Percentiles rank a stretch among this genome's conserved stretches.
Evolutionary conservation across 768 basidiomycete genomes (phyloP).

Genomic region (Collybia nuda): DNA sequence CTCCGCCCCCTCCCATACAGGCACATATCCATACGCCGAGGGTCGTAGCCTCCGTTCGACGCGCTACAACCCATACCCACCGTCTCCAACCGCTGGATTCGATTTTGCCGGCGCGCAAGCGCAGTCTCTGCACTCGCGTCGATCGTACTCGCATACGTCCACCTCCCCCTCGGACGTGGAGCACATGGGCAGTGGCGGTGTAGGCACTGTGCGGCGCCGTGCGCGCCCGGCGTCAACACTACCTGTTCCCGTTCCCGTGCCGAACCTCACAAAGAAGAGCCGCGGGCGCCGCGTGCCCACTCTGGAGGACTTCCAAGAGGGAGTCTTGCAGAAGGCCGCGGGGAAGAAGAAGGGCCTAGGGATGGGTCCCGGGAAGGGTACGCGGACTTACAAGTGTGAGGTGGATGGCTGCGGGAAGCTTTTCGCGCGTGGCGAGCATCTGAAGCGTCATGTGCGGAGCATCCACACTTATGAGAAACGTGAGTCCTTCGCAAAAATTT

Average conservation of each 20-base stretch:
- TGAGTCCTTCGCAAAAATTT: too few relatives aligned
- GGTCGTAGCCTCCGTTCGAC: slow-evolving; percentile 15
- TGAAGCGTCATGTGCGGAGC: slow-evolving; percentile 78
- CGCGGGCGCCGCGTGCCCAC: slow-evolving; percentile 50
- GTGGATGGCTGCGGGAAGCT: slow-evolving; percentile 77
- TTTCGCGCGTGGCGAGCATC: slow-evolving; percentile 77
- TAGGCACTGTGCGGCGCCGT: slow-evolving; percentile 10
- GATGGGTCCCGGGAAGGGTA: slow-evolving; percentile 9
- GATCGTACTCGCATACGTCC: slow-evolving; percentile 9
- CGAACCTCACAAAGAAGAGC: slow-evolving; percentile 49
- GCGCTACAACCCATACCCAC: slow-evolving; percentile 6
- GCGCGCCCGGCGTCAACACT: slow-evolving; percentile 23
- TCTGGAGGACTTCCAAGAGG: slow-evolving; percentile 20
- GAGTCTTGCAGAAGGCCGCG: slow-evolving; percentile 9
- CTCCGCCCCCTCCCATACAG: slow-evolving; percentile 2
- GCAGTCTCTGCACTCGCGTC: slow-evolving; percentile 8
- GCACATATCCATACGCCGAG: slow-evolving; percentile 10
- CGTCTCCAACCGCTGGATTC: slow-evolving; percentile 1
- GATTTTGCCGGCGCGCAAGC: slow-evolving; percentile 2
- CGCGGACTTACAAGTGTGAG: slow-evolving; percentile 61
- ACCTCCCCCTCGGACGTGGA: slow-evolving; percentile 10
- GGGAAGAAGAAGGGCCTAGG: slow-evolving; percentile 11
- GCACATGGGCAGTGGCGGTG: not conserved
- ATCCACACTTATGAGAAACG: slow-evolving; percentile 87
- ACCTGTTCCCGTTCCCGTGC: slow-evolving; percentile 44